Base-by-base conservation (phyloP, 2,329 filamentous ascomycete genomes). In the Botrytis aclada region DNA sequence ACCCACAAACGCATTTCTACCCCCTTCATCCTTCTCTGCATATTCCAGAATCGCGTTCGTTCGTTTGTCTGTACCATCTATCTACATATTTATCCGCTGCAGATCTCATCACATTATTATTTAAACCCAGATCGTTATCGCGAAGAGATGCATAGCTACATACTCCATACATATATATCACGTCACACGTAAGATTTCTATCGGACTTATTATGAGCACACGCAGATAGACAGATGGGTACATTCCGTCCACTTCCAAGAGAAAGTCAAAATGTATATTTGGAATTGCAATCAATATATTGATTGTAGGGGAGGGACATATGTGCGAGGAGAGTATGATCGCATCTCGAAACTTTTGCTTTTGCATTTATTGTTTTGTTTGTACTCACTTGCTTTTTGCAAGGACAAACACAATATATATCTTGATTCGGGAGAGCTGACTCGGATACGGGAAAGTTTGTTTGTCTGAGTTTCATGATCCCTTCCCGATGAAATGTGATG, bases 21-120 rank as follows among this genome's bases (percentile, higher is more conserved):
- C 29, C 41, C 63, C 41, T 43, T 60, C 41, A 47, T 37, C 32
- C 54, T 72, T 72, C 70, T 72, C 34, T 72, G 70, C 70, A 72
- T 72, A 47, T 72, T 72, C 70, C 51, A 72, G 70, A 72, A 72
- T 61, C 54, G 66, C 32, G 54, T 69, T 47, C 58, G 69, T 64
- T 54, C 47, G 47, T 54, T 54, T 16, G 47, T 54, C 47, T 22
- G 1, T n/a, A n/a, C 20, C 45, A 47, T 47, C 45, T 9, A 47
- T 47, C 45, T 22, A 9, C 22, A 10, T n/a, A n/a, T 39, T 58
- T 71, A 71, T 32, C 61, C 70, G 62, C 70, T 67, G 70, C 70
- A 67, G 41, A 72, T 60, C 62, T 60, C 6, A 72, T 67, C 62
- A 66, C 39, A 43, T 41, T 39, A 18, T 18, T 16, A 54, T 54